phyloP scores from a whole-genome alignment of 306 rosid genomes.

The Hippophae rhamnoides region DNA sequence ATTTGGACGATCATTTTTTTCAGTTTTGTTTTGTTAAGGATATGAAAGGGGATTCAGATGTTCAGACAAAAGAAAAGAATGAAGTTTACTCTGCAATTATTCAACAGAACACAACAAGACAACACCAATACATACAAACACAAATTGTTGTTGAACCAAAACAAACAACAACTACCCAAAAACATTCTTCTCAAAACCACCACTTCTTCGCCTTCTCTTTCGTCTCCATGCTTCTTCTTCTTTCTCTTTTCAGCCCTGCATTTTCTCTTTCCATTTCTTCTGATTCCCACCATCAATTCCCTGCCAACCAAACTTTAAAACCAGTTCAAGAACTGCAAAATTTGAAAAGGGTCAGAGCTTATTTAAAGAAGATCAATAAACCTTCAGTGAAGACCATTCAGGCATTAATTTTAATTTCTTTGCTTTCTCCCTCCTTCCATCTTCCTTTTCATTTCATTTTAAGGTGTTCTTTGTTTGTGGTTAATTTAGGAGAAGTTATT shows the following conservation, averaged over 20 bases:
- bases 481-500: too few species aligned
- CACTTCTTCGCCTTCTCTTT: slow-evolving; percentile 17
- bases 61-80: slow-evolving; percentile 42
- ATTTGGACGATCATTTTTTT: slow-evolving; percentile 18
- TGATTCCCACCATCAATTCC: slow-evolving; percentile 25
- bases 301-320: slow-evolving; percentile 44
- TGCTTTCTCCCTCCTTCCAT: too few species aligned
- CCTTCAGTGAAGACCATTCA: slow-evolving; percentile 78
- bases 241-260: slow-evolving; percentile 31
- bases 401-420: slow-evolving; percentile 31
- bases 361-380: slow-evolving; percentile 67
- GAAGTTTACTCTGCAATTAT: slow-evolving; percentile 24
- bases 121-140: slow-evolving; percentile 53
- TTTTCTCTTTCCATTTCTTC: slow-evolving; percentile 34
- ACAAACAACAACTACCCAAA: slow-evolving; percentile 32
- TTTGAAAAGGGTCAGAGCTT: slow-evolving; percentile 30
- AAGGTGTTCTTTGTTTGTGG: too few species aligned
- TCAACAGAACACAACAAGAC: slow-evolving; percentile 53
- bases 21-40: slow-evolving; percentile 48
- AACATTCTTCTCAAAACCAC: slow-evolving; percentile 24
- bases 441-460: too few species aligned
- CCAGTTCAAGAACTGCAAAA: slow-evolving; percentile 38
- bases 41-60: slow-evolving; percentile 51
- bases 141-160: slow-evolving; percentile 27
- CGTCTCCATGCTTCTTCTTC: slow-evolving; percentile 36